These are phyloP conservation scores for Heliosperma pusillum DNA, from an alignment of 148 eudicot species.

Conservation along the genomic window DNA sequence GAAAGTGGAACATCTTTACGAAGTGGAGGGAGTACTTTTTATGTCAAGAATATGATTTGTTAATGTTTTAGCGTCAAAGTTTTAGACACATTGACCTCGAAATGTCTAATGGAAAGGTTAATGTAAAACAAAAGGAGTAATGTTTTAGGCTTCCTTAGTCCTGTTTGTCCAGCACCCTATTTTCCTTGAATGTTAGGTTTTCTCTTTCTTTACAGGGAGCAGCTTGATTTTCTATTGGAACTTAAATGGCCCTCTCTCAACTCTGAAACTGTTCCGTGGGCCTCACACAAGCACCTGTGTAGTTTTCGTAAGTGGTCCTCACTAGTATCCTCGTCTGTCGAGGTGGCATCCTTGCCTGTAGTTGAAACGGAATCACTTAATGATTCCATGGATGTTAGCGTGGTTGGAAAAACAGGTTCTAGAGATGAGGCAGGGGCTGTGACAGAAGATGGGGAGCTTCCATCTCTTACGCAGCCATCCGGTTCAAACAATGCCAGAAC, in stretches of 20 bases:
- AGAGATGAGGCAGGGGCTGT: conserved; percentile 45
- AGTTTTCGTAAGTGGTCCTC: conserved; percentile 53
- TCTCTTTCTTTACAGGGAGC: conserved; percentile 79
- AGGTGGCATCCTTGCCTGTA: conserved; percentile 27
- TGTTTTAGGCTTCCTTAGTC: conserved; percentile 11
- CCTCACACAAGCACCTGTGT: conserved; percentile 58
- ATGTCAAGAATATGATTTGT: neutral
- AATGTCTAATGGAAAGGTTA: neutral
- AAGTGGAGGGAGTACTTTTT: too few relatives aligned
- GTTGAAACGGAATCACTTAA: conserved; percentile 45
- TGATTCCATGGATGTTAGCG: conserved; percentile 31
- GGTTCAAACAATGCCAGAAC: conserved; percentile 31
- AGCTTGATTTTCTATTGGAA: conserved; percentile 62
- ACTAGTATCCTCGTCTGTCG: conserved; percentile 35
- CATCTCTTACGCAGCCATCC: conserved; percentile 42
- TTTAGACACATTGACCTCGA: neutral
- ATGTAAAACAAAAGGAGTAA: neutral
- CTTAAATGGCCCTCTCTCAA: conserved; percentile 74
- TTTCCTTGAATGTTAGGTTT: conserved; percentile 33
- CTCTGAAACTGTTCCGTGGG: conserved; percentile 77
- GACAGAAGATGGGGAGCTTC: conserved; percentile 95
- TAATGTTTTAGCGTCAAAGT: neutral
- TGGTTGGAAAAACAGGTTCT: conserved; percentile 35
- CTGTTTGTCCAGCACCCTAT: conserved; percentile 13
- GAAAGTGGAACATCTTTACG: too few relatives aligned